A percentile compares a stretch with the other conserved stretches of the same genome.
These are phyloP conservation scores for Tarenaya hassleriana DNA, from an alignment of 345 rosid genomes.

Conservation along the genomic window DNA sequence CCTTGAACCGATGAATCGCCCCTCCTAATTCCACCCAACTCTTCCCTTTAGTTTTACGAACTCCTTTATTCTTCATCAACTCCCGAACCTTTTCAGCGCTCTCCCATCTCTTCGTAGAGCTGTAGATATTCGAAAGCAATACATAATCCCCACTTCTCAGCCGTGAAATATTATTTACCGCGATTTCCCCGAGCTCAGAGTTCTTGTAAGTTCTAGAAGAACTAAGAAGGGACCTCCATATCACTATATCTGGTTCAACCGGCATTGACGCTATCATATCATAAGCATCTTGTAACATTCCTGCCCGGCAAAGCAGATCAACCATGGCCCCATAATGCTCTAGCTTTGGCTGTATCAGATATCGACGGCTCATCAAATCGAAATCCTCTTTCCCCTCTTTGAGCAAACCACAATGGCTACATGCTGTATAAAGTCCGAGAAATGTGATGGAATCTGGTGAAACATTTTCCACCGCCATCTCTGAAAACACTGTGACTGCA, in stretches of 20 bases:
- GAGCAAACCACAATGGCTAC: slow-evolving; percentile 67
- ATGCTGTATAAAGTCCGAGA: slow-evolving; percentile 57
- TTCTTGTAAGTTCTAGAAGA: slow-evolving; percentile 52
- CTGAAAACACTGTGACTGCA: slow-evolving; percentile 42
- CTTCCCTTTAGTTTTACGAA: slow-evolving; percentile 59
- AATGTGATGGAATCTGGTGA: slow-evolving; percentile 67
- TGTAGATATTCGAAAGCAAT: slow-evolving; percentile 66
- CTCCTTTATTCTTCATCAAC: slow-evolving; percentile 49
- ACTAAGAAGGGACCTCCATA: slow-evolving; percentile 86
- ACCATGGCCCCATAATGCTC: slow-evolving; percentile 84
- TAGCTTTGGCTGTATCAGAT: slow-evolving; percentile 45
- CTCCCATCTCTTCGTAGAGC: slow-evolving; percentile 65
- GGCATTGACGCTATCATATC: slow-evolving; percentile 55
- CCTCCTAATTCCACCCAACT: slow-evolving; percentile 79
- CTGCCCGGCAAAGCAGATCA: slow-evolving; percentile 70
- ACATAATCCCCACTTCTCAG: slow-evolving; percentile 67
- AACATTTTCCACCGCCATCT: slow-evolving; percentile 49
- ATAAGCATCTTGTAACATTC: slow-evolving; percentile 60
- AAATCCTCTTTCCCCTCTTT: slow-evolving; percentile 54
- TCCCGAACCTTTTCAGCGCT: slow-evolving; percentile 54
- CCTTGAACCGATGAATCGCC: slow-evolving; percentile 53
- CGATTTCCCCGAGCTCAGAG: slow-evolving; percentile 52
- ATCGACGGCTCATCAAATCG: slow-evolving; percentile 40
- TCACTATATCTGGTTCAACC: slow-evolving; percentile 61
- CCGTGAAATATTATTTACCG: slow-evolving; percentile 48